Evolutionary conservation across 345 rosid genomes (phyloP), one percentile per base, ranked within the genome.

Genomic region (Kernera saxatilis): DNA sequence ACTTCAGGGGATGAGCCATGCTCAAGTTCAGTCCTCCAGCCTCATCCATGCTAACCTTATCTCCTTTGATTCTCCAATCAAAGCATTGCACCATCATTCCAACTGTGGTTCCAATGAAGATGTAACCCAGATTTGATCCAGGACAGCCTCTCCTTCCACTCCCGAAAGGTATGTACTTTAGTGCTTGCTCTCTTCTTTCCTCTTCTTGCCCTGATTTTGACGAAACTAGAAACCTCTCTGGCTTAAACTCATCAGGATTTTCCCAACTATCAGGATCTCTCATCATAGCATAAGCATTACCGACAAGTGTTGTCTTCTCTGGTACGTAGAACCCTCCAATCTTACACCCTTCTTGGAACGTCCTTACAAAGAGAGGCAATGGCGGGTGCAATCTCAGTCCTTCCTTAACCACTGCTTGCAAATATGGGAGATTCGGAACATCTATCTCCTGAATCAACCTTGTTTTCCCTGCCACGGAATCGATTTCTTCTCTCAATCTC

Each of bases 61-160:
- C 37, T 84, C 78, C 19, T 65, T 80, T 27, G 82, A 84, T 25
- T 79, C 74, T 53, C 91, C 77, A 69, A n/a, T 69, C 65, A 56
- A 69, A 69, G 36, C 73, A 56, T 13, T 69, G 56, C 59, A 82
- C 81, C 44, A 79, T 84, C 72, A 69, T 1, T 44, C 73, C 73
- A 19, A 56, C 18, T 8, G 73, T 65, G 8, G 45, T 69, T 44
- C 46, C 65, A 5, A 69, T 6, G 8, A 69, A n/a, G 0, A 33
- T 22, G 22, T 55, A 18, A 69, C 89, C 91, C 12, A 86, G 45
- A 25, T 85, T 59, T 3, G 73, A 70, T 53, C 96, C 89, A 5
- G 93, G 96, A 55, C 91, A 87, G 2, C 83, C 82, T 73, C 93
- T 82, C 78, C 87, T 78, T 53, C 91, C 89, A 44, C 84, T 79